Evolutionary conservation across 2,329 filamentous ascomycete genomes (phyloP).

Genomic region (Aspergillus spinulosporus): DNA sequence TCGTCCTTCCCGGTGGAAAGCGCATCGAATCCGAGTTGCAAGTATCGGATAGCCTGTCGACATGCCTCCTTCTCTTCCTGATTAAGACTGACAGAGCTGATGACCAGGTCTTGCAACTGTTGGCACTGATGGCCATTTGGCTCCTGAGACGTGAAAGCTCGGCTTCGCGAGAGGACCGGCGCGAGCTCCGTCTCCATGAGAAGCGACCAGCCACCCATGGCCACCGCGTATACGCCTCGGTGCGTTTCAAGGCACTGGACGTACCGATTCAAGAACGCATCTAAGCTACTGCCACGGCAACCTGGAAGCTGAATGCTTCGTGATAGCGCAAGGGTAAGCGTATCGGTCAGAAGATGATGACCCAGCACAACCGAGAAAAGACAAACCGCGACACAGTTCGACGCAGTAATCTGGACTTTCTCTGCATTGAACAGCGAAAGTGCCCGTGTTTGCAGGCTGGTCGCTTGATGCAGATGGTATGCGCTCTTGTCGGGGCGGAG

Average conservation of each 20-base stretch:
- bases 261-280: background rate
- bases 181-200: slow-evolving; percentile 7
- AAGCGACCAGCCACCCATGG: background rate
- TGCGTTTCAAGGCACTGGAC: background rate
- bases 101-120: background rate
- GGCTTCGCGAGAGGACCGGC: background rate
- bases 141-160: background rate
- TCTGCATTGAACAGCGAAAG: slow-evolving; percentile 3
- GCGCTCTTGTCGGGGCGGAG: background rate
- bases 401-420: background rate
- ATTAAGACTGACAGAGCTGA: background rate
- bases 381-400: slow-evolving; percentile 2
- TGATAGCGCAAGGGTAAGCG: background rate
- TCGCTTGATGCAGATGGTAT: background rate
- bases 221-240: slow-evolving; percentile 1
- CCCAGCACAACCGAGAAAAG: slow-evolving; percentile 6
- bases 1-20: background rate
- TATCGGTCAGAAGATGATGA: slow-evolving; percentile 11
- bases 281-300: background rate
- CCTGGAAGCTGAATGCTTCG: too few species aligned
- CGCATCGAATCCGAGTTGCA: slow-evolving; percentile 11
- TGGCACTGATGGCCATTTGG: background rate
- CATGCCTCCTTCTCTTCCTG: background rate
- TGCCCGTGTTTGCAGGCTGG: background rate
- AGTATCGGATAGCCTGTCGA: background rate